A percentile compares a stretch with the other conserved stretches of the same genome.
These are phyloP conservation scores for Globisporangium canariense DNA, from an alignment of 352 stramenopile species.

Conservation along the genomic window DNA sequence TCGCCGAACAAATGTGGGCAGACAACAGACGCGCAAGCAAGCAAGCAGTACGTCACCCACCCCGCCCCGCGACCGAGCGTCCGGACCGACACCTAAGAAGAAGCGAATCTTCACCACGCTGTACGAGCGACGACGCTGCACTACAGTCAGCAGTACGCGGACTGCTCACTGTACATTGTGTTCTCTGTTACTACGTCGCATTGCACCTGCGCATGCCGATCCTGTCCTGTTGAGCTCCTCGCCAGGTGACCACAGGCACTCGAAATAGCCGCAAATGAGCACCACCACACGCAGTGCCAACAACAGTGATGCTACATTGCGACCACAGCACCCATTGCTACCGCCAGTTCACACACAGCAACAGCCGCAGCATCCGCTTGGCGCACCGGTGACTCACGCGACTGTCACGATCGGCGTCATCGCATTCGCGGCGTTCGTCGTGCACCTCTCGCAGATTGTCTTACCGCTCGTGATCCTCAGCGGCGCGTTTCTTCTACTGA, in stretches of 20 bases:
- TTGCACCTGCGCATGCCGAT: neutral
- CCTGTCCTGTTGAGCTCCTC: neutral
- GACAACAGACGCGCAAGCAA: no score
- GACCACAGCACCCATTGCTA: neutral
- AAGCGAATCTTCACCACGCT: no score
- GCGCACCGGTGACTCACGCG: neutral
- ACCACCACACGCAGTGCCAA: neutral
- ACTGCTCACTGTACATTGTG: neutral
- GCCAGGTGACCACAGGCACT: neutral
- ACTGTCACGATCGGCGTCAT: neutral
- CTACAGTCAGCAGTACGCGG: neutral
- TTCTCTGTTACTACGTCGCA: neutral
- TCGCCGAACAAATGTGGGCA: no score
- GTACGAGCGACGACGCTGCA: no score
- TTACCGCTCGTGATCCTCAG: conserved; percentile 4
- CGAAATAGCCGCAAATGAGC: neutral
- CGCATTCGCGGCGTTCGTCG: conserved; percentile 9
- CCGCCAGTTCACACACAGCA: neutral
- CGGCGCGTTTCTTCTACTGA: neutral
- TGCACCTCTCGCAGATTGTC: conserved; percentile 1
- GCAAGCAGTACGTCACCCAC: no score
- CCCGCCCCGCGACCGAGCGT: no score
- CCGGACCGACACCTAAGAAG: no score
- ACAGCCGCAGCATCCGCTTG: neutral
- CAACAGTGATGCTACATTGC: neutral